Percentiles rank a stretch among this genome's conserved stretches.
phyloP scores from a whole-genome alignment of 345 rosid genomes.

The Pseudoturritis turrita region DNA sequence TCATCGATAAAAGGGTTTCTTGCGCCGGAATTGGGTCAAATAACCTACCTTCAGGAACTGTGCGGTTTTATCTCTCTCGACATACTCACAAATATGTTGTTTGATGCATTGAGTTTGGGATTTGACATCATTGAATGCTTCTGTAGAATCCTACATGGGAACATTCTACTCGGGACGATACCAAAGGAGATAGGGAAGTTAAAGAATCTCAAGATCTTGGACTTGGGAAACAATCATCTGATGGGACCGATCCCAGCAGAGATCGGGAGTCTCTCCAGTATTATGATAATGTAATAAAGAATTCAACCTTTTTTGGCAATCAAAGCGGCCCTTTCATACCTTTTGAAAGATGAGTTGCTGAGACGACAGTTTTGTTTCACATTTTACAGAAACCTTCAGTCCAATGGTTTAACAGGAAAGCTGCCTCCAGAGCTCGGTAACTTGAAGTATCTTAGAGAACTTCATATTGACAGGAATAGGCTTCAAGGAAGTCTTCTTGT shows the following conservation, averaged over 20 bases:
- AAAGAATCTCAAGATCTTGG: constrained; percentile 70
- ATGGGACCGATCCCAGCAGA: constrained; percentile 85
- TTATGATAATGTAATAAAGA: constrained; percentile 49
- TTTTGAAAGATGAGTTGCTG: not conserved
- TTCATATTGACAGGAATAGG: constrained; percentile 77
- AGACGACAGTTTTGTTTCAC: constrained; percentile 4
- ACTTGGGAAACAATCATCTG: constrained; percentile 82
- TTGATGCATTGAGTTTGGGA: constrained; percentile 21
- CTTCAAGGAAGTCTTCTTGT: constrained; percentile 84
- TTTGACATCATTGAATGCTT: constrained; percentile 17
- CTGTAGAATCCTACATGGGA: constrained; percentile 68
- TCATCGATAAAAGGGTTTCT: constrained; percentile 77
- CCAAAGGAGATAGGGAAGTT: constrained; percentile 86
- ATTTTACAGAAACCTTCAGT: constrained; percentile 77
- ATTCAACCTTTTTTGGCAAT: not conserved
- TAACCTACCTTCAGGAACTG: constrained; percentile 74
- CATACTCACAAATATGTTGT: constrained; percentile 7
- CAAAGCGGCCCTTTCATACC: not conserved
- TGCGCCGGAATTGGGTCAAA: constrained; percentile 72
- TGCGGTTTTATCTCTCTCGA: constrained; percentile 27
- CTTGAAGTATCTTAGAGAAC: constrained; percentile 71
- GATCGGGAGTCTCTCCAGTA: constrained; percentile 58
- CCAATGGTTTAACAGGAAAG: constrained; percentile 83
- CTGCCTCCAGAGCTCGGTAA: constrained; percentile 77
- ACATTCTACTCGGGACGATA: constrained; percentile 65